A percentile compares a stretch with the other conserved stretches of the same genome.
Evolutionary conservation across 2,329 filamentous ascomycete genomes (phyloP).

Genomic region (Thyridium curvatum): DNA sequence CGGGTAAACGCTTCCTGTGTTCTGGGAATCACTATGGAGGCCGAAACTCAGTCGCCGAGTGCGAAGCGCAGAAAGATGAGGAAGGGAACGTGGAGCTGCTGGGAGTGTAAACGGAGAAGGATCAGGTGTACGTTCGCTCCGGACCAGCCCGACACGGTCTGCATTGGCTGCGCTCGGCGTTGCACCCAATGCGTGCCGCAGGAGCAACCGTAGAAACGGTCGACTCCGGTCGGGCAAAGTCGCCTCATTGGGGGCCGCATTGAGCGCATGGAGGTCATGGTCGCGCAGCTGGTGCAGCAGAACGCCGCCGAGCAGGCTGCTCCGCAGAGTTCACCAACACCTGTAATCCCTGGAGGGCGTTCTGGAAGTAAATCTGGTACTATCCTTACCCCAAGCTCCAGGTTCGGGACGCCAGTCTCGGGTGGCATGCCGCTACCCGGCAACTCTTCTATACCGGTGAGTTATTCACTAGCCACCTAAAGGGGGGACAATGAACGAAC

Average conservation of each 20-base stretch:
- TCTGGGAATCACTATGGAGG: too few relatives aligned
- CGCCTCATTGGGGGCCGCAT: constrained; percentile 10
- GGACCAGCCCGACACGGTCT: constrained; percentile 26
- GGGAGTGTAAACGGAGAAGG: constrained; percentile 53
- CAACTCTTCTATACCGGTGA: too few relatives aligned
- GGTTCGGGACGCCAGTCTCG: too few relatives aligned
- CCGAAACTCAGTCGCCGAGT: too few relatives aligned
- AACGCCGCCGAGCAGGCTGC: too few relatives aligned
- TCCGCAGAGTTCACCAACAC: too few relatives aligned
- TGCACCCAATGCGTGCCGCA: constrained; percentile 39
- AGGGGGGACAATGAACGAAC: constrained; percentile 3
- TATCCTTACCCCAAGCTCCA: too few relatives aligned
- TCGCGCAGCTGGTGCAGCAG: constrained; percentile 4
- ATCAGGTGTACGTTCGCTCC: constrained; percentile 39
- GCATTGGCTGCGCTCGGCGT: constrained; percentile 38
- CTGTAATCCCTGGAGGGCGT: too few relatives aligned
- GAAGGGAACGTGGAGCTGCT: constrained; percentile 51
- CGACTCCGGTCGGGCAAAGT: constrained; percentile 5
- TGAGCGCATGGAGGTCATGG: constrained; percentile 8
- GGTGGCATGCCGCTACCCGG: too few relatives aligned
- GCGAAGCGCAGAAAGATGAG: constrained; percentile 34
- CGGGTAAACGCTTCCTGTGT: too few relatives aligned
- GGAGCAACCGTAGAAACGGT: constrained; percentile 29
- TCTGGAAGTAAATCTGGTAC: too few relatives aligned
- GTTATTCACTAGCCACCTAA: too few relatives aligned